Conservation (phyloP, 352 stramenopile species). For the Phytopythium kandeliae region DNA sequence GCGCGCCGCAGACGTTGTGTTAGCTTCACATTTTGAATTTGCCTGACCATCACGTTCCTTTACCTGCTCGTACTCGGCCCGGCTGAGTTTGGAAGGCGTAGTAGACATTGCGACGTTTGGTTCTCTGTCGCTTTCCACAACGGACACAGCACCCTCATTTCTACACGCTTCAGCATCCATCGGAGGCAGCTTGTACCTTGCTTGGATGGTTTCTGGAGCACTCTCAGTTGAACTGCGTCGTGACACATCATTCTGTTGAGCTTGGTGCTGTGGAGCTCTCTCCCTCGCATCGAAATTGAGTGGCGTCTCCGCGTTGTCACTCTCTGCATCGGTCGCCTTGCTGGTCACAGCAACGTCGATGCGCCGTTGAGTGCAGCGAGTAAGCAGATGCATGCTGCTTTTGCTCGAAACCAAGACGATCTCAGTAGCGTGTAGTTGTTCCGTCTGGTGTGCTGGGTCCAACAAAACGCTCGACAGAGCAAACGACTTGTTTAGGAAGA, state of each 20-base stretch:
- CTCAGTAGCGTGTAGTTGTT: no score
- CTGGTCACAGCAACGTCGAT: neutral
- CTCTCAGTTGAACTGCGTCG: no score
- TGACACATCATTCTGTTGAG: no score
- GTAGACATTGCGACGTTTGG: no score
- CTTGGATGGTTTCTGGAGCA: slow-evolving; percentile 27
- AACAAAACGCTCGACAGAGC: neutral
- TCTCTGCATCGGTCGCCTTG: neutral
- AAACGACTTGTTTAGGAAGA: neutral
- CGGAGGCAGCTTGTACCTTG: slow-evolving; percentile 33
- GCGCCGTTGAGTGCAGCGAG: neutral
- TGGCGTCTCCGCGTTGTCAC: neutral
- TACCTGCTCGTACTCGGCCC: slow-evolving; percentile 28
- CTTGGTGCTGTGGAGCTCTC: neutral
- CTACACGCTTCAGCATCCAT: slow-evolving; percentile 14
- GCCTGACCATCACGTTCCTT: neutral
- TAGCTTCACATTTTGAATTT: no score
- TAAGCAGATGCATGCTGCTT: neutral
- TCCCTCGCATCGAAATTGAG: neutral
- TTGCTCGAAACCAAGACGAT: neutral
- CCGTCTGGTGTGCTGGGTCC: neutral
- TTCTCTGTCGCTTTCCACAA: no score
- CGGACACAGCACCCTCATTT: neutral
- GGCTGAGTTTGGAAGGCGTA: slow-evolving; percentile 17
- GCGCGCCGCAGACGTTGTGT: no score